Conservation (phyloP, 805 yeast genomes). For the Deakozyma indianensis region DNA sequence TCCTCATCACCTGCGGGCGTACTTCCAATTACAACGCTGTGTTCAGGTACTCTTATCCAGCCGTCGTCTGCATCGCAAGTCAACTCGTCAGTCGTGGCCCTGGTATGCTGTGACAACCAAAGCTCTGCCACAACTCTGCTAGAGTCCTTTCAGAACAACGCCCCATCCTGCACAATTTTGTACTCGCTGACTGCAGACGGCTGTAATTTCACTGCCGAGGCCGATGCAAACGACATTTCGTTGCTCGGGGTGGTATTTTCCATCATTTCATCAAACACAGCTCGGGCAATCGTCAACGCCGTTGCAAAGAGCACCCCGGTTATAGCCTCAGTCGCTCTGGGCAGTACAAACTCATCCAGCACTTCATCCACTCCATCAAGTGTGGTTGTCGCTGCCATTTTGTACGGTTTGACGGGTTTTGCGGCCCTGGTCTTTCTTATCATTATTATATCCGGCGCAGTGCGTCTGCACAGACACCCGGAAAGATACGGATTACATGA, state of each 20-base stretch:
- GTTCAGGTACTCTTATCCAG: slow-evolving; percentile 9
- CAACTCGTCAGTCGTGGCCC: slow-evolving; percentile 9
- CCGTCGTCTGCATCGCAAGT: slow-evolving; percentile 2
- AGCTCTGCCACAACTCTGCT: slow-evolving; percentile 8
- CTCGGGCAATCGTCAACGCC: slow-evolving; percentile 7
- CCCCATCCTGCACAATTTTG: slow-evolving; percentile 11
- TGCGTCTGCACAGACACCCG: slow-evolving; percentile 22
- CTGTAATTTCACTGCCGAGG: slow-evolving; percentile 10
- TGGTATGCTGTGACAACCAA: slow-evolving; percentile 13
- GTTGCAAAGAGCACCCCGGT: slow-evolving; percentile 3
- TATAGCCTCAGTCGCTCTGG: slow-evolving; percentile 5
- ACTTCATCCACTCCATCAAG: neutral
- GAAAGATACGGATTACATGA: slow-evolving; percentile 18
- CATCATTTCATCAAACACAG: slow-evolving; percentile 7
- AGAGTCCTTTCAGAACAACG: slow-evolving; percentile 4
- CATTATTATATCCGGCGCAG: slow-evolving; percentile 19
- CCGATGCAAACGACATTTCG: slow-evolving; percentile 5
- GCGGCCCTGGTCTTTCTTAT: slow-evolving; percentile 16
- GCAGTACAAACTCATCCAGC: neutral
- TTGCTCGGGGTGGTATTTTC: slow-evolving; percentile 15
- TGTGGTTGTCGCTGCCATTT: neutral
- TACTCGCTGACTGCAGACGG: slow-evolving; percentile 10
- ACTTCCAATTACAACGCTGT: slow-evolving; percentile 3
- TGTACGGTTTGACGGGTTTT: slow-evolving; percentile 18
- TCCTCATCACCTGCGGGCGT: neutral